Percentiles rank a stretch among this genome's conserved stretches.
These are phyloP conservation scores for Trichoderma sp. DNA, from an alignment of 2,329 filamentous ascomycete genomes.

Conservation along the genomic window DNA sequence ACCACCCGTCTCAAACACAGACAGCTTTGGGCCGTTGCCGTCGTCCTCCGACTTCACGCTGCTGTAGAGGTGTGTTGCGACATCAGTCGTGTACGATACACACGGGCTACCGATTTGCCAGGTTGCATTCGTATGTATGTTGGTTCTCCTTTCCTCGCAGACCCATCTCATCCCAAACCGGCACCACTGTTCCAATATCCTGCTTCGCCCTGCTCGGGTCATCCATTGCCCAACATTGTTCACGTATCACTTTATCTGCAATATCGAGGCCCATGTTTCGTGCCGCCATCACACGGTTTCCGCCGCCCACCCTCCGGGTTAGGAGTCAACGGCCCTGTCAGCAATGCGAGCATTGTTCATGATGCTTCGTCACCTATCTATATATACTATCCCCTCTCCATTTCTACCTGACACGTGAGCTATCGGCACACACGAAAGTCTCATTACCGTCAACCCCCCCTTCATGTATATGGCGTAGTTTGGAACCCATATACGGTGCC, in stretches of 20 bases:
- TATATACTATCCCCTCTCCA: conserved; percentile 7
- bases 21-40: neutral
- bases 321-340: conserved; percentile 5
- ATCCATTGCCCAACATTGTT: neutral
- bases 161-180: neutral
- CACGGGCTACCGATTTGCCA: neutral
- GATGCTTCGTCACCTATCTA: conserved; percentile 2
- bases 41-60: neutral
- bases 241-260: neutral
- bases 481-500: neutral
- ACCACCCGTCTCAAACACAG: neutral
- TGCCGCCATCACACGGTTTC: conserved; percentile 20
- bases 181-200: conserved; percentile 1
- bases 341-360: neutral
- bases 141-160: conserved; percentile 13
- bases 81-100: conserved; percentile 14
- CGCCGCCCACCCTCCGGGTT: conserved; percentile 16
- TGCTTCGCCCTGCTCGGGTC: neutral
- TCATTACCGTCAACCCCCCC: neutral
- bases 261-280: conserved; percentile 19
- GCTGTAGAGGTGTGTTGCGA: neutral
- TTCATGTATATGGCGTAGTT: neutral
- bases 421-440: neutral
- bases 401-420: neutral
- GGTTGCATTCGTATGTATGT: conserved; percentile 16